These are phyloP conservation scores for Phanerodontia chrysosporium DNA, from an alignment of 768 basidiomycete species.

Conservation along the genomic window DNA sequence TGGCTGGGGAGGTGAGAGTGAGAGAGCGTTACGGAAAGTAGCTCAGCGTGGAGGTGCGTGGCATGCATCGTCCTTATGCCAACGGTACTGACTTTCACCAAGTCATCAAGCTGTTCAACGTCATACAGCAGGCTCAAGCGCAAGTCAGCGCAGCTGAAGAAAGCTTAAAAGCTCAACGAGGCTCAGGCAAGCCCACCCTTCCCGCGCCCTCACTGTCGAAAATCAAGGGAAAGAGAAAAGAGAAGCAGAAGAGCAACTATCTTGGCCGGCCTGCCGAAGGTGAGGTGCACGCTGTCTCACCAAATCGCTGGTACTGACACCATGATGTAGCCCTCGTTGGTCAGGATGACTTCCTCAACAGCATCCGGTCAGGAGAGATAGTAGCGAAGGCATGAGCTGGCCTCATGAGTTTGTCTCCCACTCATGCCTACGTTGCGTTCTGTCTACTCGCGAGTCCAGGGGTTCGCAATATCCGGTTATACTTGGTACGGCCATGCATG, in stretches of 20 bases:
- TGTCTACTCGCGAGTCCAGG: too few species aligned
- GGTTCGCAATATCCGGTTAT: too few species aligned
- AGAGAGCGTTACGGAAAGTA: slow-evolving; percentile 72
- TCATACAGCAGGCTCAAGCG: slow-evolving; percentile 76
- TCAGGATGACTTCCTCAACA: slow-evolving; percentile 75
- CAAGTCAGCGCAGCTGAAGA: slow-evolving; percentile 48
- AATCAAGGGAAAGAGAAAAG: slow-evolving; percentile 49
- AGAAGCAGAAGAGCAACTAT: slow-evolving; percentile 52
- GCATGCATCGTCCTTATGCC: background rate
- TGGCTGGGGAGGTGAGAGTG: slow-evolving; percentile 86
- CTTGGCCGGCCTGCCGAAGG: slow-evolving; percentile 56
- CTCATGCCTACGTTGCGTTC: too few species aligned
- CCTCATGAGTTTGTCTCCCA: too few species aligned
- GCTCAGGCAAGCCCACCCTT: slow-evolving; percentile 69
- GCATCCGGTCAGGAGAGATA: slow-evolving; percentile 77
- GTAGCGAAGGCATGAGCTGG: slow-evolving; percentile 58
- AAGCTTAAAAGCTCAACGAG: slow-evolving; percentile 56
- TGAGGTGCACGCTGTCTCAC: slow-evolving; percentile 25
- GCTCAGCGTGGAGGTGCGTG: slow-evolving; percentile 80
- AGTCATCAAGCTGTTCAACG: slow-evolving; percentile 88
- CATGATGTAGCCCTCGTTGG: slow-evolving; percentile 46
- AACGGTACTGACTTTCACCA: background rate
- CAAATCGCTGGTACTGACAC: background rate
- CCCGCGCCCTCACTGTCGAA: slow-evolving; percentile 54
- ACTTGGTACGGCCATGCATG: too few species aligned